Evolutionary conservation across 345 rosid species (phyloP), one percentile per base, ranked within the genome.

Genomic region (Erodium maritimum): DNA sequence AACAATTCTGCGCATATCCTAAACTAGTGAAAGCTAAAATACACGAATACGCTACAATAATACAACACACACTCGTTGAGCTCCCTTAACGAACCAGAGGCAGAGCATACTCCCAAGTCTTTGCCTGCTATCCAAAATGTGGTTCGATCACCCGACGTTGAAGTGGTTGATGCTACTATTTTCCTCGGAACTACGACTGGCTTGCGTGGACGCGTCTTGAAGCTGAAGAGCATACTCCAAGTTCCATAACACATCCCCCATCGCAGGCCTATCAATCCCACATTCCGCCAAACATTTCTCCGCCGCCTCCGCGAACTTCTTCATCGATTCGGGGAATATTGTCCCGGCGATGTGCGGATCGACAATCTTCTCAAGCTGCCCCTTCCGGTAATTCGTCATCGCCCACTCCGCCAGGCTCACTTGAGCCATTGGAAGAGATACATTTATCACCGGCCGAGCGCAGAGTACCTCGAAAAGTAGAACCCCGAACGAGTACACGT

Each of bases 401-500:
- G 25, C 57, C 57, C 57, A 55, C 23, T 13, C n/a, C 20, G 57
- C 57, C n/a, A 55, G 17, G 33, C 25, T 22, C 25, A 55, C 22
- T 55, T 55, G 33, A 4, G 6, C 25, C 25, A 14, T 22, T 9
- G 23, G 25, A 2, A 23, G 17, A 6, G 23, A 21, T 2, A 16
- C 17, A 23, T 55, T 22, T 6, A 55, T 19, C 17, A 23, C 57
- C 17, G 57, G 25, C 57, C 57, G 3, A 0, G 57, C 57, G 22
- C 57, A 55, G 14, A 55, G 25, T 22, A 55, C 57, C 57, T 55
- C 57, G 12, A 55, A 22, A 22, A 55, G 25, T 7, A 55, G 17
- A 0, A 55, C 57, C 10, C 57, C 57, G 21, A 55, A 55, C 5
- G 57, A 55, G 33, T 55, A 55, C 14, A 55, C 57, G 22, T 55